phyloP scores from a whole-genome alignment of 768 basidiomycete species.

The Leccinum boreale region DNA sequence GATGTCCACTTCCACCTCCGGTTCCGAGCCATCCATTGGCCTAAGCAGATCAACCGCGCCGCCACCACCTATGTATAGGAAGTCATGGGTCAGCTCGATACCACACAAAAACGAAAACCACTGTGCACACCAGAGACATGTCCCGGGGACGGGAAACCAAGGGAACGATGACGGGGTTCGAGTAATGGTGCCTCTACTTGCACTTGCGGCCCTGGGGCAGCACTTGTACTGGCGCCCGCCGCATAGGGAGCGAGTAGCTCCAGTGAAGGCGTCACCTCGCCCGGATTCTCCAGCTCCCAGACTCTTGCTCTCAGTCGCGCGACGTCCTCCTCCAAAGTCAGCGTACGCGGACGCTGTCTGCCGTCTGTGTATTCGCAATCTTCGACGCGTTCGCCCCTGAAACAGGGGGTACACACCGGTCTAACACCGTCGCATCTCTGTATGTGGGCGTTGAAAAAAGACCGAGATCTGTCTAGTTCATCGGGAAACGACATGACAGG shows the following conservation, averaged over 20 bases:
- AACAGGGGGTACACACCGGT: slow-evolving; percentile 65
- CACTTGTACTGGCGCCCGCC: not conserved
- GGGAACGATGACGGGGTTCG: not conserved
- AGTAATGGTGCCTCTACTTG: not conserved
- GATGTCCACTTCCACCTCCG: not conserved
- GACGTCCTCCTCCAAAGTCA: slow-evolving; percentile 58
- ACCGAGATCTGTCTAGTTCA: not conserved
- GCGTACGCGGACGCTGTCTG: slow-evolving; percentile 54
- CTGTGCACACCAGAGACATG: slow-evolving; percentile 1
- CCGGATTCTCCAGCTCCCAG: slow-evolving; percentile 54
- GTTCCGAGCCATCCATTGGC: not conserved
- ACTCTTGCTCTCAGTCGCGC: slow-evolving; percentile 54
- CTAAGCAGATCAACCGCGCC: not conserved
- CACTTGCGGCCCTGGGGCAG: not conserved
- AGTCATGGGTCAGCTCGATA: not conserved
- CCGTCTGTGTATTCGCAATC: slow-evolving; percentile 74
- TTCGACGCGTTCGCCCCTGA: slow-evolving; percentile 53
- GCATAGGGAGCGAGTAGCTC: slow-evolving; percentile 51
- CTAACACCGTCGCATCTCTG: slow-evolving; percentile 68
- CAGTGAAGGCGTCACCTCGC: slow-evolving; percentile 43
- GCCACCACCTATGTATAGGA: not conserved
- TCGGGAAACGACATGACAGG: not conserved
- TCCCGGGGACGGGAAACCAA: not conserved
- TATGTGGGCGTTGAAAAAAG: not conserved
- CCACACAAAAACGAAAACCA: not conserved